These are phyloP conservation scores for Aspergillus vadensis DNA, from an alignment of 2,329 filamentous ascomycete genomes.

Conservation along the genomic window DNA sequence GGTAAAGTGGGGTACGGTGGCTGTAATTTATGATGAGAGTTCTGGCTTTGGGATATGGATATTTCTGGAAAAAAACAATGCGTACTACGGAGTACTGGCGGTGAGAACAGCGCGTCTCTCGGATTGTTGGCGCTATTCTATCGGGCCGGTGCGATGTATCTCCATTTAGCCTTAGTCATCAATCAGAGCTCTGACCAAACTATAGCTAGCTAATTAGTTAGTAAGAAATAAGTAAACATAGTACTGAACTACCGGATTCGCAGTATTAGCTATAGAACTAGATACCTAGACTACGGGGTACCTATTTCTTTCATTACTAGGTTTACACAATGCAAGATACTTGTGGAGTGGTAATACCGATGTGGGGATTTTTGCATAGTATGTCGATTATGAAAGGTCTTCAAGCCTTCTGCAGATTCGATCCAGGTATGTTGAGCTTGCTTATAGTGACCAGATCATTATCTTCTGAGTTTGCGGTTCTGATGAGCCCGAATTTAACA, in stretches of 20 bases:
- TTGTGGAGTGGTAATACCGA: no score
- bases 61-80: conserved; percentile 13
- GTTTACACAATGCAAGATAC: no score
- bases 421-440: no score
- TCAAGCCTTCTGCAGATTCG: no score
- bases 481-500: no score
- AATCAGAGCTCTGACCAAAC: conserved; percentile 13
- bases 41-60: conserved; percentile 10
- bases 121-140: conserved; percentile 15
- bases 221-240: background rate
- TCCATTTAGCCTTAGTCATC: conserved; percentile 16
- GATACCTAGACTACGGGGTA: background rate
- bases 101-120: conserved; percentile 21
- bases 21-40: conserved; percentile 11
- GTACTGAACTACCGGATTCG: background rate
- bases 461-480: no score
- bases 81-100: conserved; percentile 19
- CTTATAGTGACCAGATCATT: no score
- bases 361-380: no score
- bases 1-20: conserved; percentile 14
- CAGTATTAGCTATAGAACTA: background rate
- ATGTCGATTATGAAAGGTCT: no score
- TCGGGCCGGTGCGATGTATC: conserved; percentile 15
- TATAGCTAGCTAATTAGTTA: conserved; percentile 4
- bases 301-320: background rate